These are phyloP conservation scores for Secale cereale DNA, from an alignment of 176 grass and related monocot species.

Conservation along the genomic window DNA sequence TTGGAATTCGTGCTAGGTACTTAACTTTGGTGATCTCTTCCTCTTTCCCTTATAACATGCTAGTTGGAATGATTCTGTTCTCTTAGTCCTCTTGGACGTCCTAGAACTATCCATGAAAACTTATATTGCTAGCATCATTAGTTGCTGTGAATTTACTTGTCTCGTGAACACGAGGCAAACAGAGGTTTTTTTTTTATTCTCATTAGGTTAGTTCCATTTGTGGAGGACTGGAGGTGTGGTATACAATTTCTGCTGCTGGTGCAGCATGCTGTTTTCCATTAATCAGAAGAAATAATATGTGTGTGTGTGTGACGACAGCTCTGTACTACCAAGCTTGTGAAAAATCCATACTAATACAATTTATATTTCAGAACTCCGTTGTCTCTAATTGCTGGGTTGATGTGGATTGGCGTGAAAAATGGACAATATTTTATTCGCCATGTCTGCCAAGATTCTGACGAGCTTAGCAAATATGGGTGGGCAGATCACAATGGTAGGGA, in stretches of 20 bases:
- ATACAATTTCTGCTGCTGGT: conserved; percentile 1
- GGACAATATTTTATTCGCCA: conserved; percentile 84
- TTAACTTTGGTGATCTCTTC: conserved; percentile 12
- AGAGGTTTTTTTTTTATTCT: not conserved
- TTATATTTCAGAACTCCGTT: conserved; percentile 61
- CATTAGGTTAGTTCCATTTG: not conserved
- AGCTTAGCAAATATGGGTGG: conserved; percentile 85
- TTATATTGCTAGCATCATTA: not conserved
- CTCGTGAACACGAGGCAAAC: not conserved
- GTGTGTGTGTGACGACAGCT: not conserved
- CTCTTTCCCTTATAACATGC: not conserved
- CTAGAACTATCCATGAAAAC: not conserved
- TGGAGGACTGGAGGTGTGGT: not conserved
- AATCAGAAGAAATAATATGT: conserved; percentile 11
- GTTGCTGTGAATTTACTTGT: not conserved
- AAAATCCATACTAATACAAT: conserved; percentile 24
- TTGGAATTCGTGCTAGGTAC: conserved; percentile 90
- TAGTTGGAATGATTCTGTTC: conserved; percentile 18
- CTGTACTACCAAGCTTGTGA: not conserved
- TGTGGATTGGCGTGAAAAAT: conserved; percentile 93
- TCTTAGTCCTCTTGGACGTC: not conserved
- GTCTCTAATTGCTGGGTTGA: conserved; percentile 86
- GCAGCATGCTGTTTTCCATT: not conserved
- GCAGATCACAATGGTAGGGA: conserved; percentile 83
- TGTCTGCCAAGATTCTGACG: conserved; percentile 96